phyloP scores from a whole-genome alignment of 495 filamentous ascomycete species.

The Aspergillus funiculosus region DNA sequence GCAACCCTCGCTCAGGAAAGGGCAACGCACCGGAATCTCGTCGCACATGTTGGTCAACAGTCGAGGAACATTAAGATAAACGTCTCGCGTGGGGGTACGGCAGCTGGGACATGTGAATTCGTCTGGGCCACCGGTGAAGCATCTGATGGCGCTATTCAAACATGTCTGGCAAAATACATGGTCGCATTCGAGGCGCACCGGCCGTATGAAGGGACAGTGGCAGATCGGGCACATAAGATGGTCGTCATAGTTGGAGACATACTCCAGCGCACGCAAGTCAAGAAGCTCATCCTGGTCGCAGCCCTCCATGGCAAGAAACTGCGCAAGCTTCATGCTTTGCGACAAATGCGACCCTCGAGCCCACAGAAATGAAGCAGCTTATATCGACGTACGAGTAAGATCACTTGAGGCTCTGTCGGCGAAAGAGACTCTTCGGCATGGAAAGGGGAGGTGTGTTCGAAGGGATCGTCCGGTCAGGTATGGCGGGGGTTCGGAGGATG shows the following conservation, averaged over 20 bases:
- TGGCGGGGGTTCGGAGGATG: constrained; percentile 15
- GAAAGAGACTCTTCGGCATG: background rate
- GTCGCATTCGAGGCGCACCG: constrained; percentile 67
- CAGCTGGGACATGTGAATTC: constrained; percentile 44
- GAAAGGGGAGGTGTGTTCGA: constrained; percentile 7
- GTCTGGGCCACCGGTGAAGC: constrained; percentile 32
- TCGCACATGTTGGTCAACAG: constrained; percentile 65
- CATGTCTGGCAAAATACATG: constrained; percentile 73
- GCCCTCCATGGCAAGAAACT: constrained; percentile 33
- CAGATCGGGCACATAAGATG: constrained; percentile 83
- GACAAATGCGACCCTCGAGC: background rate
- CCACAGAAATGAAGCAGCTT: background rate
- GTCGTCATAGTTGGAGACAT: constrained; percentile 61
- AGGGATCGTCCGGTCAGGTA: constrained; percentile 16
- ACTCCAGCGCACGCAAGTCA: constrained; percentile 67
- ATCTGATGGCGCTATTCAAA: constrained; percentile 54
- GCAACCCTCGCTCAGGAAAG: constrained; percentile 59
- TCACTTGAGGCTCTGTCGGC: background rate
- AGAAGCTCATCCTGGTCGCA: constrained; percentile 33
- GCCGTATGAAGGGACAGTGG: constrained; percentile 64
- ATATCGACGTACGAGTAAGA: background rate
- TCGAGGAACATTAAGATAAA: constrained; percentile 44
- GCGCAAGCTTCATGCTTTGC: constrained; percentile 30
- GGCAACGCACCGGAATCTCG: constrained; percentile 68
- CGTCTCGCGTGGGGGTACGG: constrained; percentile 33